Evolutionary conservation across 306 rosid genomes (phyloP).

Genomic region (Cicer cuneatum): DNA sequence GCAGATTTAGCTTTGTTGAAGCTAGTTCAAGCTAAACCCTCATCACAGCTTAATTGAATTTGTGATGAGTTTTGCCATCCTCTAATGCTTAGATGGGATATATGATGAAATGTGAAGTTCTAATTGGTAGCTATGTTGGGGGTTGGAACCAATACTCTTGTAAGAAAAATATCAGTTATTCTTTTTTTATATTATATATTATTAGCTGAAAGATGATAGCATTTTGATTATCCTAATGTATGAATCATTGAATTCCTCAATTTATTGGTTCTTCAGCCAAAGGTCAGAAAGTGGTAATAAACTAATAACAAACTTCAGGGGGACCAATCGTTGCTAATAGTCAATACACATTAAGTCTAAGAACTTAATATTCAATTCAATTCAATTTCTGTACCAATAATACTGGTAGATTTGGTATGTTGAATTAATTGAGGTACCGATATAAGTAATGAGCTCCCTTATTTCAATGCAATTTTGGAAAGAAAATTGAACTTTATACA

Average conservation of each 20-base stretch:
- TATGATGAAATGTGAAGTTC: constrained; percentile 50
- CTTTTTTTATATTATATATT: constrained; percentile 39
- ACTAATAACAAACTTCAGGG: no score
- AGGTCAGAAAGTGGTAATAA: not conserved
- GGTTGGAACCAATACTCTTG: constrained; percentile 55
- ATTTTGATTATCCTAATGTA: constrained; percentile 44
- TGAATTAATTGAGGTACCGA: not conserved
- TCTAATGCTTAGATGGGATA: constrained; percentile 47
- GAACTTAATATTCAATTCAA: not conserved
- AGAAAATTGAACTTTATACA: no score
- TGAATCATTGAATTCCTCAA: constrained; percentile 36
- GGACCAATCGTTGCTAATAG: not conserved
- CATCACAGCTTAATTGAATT: constrained; percentile 47
- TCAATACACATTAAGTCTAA: not conserved
- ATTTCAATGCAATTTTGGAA: no score
- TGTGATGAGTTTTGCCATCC: constrained; percentile 44
- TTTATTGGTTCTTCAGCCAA: constrained; percentile 38
- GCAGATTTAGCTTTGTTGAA: constrained; percentile 51
- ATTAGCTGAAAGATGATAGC: constrained; percentile 41
- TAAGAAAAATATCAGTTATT: constrained; percentile 44
- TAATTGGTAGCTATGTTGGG: constrained; percentile 55
- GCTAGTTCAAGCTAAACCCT: constrained; percentile 48
- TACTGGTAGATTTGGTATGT: not conserved
- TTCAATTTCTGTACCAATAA: not conserved
- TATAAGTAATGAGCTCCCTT: not conserved